These are phyloP conservation scores for Chytridium lagenaria DNA, from an alignment of 371 early-diverging fungal genomes.

Conservation along the genomic window DNA sequence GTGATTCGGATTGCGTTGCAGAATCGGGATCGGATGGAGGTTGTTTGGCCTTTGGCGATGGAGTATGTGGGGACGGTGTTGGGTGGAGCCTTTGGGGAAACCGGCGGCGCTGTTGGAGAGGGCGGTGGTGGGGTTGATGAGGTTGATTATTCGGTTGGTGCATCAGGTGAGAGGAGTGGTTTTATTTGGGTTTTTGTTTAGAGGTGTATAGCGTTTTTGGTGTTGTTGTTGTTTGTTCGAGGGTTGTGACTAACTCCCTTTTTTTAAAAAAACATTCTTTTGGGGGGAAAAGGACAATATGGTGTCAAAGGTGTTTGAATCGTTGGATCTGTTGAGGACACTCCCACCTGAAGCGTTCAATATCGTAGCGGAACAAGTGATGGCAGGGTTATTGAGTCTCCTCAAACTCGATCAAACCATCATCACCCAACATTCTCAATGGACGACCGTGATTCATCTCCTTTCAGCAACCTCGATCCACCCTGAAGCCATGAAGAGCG, in stretches of 20 bases:
- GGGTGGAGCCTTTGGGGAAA: not conserved
- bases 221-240: slow-evolving; percentile 11
- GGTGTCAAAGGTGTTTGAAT: slow-evolving; percentile 57
- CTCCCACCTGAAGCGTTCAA: slow-evolving; percentile 72
- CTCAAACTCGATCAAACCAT: slow-evolving; percentile 57
- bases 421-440: slow-evolving; percentile 37
- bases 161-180: slow-evolving; percentile 58
- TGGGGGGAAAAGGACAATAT: slow-evolving; percentile 41
- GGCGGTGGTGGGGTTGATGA: slow-evolving; percentile 75
- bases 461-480: slow-evolving; percentile 61
- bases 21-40: slow-evolving; percentile 69
- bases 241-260: not conserved
- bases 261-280: slow-evolving; percentile 2
- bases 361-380: slow-evolving; percentile 77
- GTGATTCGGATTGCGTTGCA: slow-evolving; percentile 75
- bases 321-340: slow-evolving; percentile 65
- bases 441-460: slow-evolving; percentile 60
- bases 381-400: slow-evolving; percentile 77
- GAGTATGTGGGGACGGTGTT: slow-evolving; percentile 41
- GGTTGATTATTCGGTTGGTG: slow-evolving; percentile 73
- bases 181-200: not conserved
- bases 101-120: slow-evolving; percentile 64
- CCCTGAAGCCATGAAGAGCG: slow-evolving; percentile 63
- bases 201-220: not conserved
- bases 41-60: slow-evolving; percentile 59